phyloP scores from a whole-genome alignment of 108 stramenopile species.

The Asterionellopsis glacialis region DNA sequence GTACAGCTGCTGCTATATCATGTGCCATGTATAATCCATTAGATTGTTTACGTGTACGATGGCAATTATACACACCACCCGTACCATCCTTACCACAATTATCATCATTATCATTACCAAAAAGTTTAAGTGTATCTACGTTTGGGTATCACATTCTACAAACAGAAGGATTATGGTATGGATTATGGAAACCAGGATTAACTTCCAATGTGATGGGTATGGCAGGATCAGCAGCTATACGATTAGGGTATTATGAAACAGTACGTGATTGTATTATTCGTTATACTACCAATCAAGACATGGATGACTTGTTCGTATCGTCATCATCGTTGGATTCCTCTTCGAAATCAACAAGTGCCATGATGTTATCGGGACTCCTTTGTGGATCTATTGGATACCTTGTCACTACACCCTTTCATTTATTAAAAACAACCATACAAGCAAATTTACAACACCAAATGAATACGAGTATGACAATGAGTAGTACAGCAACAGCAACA shows the following conservation, averaged over 20 bases:
- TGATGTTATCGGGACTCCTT: conserved; percentile 8
- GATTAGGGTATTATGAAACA: conserved; percentile 22
- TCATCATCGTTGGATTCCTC: too few relatives aligned
- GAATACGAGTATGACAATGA: background rate
- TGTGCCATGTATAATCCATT: conserved; percentile 11
- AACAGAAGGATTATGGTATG: conserved; percentile 13
- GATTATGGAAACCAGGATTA: conserved; percentile 18
- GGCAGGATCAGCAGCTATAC: conserved; percentile 4
- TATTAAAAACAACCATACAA: conserved; percentile 18
- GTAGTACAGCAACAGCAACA: too few relatives aligned
- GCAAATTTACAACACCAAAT: conserved; percentile 2
- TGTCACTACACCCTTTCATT: conserved; percentile 19
- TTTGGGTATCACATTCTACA: conserved; percentile 2
- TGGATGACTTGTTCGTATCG: too few relatives aligned
- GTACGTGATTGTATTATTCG: background rate
- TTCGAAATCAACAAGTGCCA: conserved; percentile 4
- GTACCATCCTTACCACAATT: too few relatives aligned
- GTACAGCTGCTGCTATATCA: conserved; percentile 6
- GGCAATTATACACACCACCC: conserved; percentile 1
- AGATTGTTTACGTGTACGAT: conserved; percentile 19
- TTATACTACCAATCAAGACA: background rate
- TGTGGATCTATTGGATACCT: conserved; percentile 11
- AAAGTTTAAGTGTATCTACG: background rate
- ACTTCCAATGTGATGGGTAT: conserved; percentile 11
- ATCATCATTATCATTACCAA: background rate